These are phyloP conservation scores for Fusarium stilboides DNA, from an alignment of 2,329 filamentous ascomycete species.

Conservation along the genomic window DNA sequence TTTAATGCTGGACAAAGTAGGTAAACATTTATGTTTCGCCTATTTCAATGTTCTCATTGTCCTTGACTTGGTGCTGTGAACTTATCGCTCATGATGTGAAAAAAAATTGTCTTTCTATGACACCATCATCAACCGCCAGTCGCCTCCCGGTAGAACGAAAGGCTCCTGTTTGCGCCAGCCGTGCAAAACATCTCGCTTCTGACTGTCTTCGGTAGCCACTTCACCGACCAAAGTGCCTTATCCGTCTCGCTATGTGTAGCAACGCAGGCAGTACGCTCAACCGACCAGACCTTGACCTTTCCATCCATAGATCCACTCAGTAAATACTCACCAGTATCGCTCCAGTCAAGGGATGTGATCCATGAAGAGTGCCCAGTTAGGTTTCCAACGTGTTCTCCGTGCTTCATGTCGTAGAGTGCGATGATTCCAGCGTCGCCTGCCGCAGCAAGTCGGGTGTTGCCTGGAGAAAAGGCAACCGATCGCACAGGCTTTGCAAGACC, in stretches of 20 bases:
- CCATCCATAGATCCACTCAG: slow-evolving; percentile 92
- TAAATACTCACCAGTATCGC: slow-evolving; percentile 90
- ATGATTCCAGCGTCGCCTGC: slow-evolving; percentile 92
- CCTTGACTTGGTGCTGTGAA: background rate
- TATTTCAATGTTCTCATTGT: background rate
- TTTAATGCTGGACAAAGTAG: background rate
- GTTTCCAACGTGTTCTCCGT: slow-evolving; percentile 93
- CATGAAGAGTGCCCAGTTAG: slow-evolving; percentile 85
- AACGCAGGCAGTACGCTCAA: slow-evolving; percentile 86
- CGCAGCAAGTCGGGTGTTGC: slow-evolving; percentile 86
- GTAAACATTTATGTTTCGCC: background rate
- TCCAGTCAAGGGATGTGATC: slow-evolving; percentile 95
- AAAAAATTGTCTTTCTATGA: background rate
- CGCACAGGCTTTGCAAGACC: slow-evolving; percentile 91
- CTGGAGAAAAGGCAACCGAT: slow-evolving; percentile 89
- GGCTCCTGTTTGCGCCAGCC: slow-evolving; percentile 80
- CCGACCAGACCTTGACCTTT: slow-evolving; percentile 95
- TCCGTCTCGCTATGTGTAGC: slow-evolving; percentile 95
- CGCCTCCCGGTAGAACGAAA: slow-evolving; percentile 89
- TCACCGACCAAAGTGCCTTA: slow-evolving; percentile 85
- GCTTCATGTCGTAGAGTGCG: slow-evolving; percentile 90
- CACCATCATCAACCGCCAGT: slow-evolving; percentile 54
- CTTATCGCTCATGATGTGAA: background rate
- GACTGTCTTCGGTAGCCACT: slow-evolving; percentile 82
- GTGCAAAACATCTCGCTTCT: slow-evolving; percentile 83